Percentiles rank a stretch among this genome's conserved stretches.
Conservation (phyloP, 1,284 basidiomycete species). For the Gymnopus androsaceus region DNA sequence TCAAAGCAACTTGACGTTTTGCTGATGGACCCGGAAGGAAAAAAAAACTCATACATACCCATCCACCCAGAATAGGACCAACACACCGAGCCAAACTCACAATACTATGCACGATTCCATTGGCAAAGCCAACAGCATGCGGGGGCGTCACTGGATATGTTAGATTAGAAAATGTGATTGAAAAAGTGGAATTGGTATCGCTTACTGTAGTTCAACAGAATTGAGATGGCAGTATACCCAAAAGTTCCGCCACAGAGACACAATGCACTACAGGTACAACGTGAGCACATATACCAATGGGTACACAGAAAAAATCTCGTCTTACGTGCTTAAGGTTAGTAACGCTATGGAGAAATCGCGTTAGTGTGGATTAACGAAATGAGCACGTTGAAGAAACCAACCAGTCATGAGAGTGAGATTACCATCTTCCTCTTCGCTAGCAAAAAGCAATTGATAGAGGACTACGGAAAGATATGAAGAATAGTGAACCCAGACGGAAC, state of each 20-base stretch:
- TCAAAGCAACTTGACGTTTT: neutral
- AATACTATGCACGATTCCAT: constrained; percentile 82
- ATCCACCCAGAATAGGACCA: constrained; percentile 78
- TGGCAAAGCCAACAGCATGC: constrained; percentile 71
- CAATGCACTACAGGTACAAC: constrained; percentile 50
- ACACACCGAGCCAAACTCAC: constrained; percentile 79
- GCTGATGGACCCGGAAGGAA: neutral
- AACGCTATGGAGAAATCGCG: constrained; percentile 48
- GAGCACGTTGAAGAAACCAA: constrained; percentile 35
- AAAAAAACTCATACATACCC: constrained; percentile 48
- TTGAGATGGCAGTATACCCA: constrained; percentile 75
- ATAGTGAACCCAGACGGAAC: constrained; percentile 77
- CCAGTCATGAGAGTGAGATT: constrained; percentile 73
- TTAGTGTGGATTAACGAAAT: neutral
- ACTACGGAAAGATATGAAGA: constrained; percentile 79
- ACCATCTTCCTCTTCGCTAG: constrained; percentile 58
- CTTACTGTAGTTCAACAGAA: constrained; percentile 80
- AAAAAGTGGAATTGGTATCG: constrained; percentile 15
- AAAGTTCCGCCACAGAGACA: constrained; percentile 79
- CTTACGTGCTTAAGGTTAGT: constrained; percentile 75
- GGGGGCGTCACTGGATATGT: constrained; percentile 80
- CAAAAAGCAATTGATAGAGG: constrained; percentile 64
- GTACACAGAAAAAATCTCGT: constrained; percentile 11
- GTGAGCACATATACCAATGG: constrained; percentile 10
- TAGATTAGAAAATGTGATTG: neutral